Evolutionary conservation across 257 asterid species (phyloP).

Genomic region (Nicotiana sylvestris): DNA sequence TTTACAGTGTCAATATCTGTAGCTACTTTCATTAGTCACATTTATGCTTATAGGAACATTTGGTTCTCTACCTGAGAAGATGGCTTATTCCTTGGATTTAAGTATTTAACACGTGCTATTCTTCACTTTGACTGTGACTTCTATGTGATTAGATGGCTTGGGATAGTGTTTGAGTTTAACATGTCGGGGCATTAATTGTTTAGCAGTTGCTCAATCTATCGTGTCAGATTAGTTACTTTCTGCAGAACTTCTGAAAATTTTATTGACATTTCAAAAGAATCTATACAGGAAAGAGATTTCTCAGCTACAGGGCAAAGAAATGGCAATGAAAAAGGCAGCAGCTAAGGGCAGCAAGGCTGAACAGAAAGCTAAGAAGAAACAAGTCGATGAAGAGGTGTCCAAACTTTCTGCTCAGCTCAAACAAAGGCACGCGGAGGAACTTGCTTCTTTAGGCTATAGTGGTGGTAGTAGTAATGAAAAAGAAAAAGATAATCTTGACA

Average conservation of each 20-base stretch:
- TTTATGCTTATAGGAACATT: too few species aligned
- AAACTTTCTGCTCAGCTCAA: conserved; percentile 59
- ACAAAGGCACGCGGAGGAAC: conserved; percentile 67
- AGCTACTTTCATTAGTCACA: too few species aligned
- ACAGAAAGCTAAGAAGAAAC: conserved; percentile 95
- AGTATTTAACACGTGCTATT: too few species aligned
- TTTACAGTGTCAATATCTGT: too few species aligned
- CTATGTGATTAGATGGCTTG: background rate
- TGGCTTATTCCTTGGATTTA: too few species aligned
- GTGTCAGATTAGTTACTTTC: background rate
- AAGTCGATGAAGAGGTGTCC: conserved; percentile 86
- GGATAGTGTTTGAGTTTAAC: too few species aligned
- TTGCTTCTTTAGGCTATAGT: conserved; percentile 67
- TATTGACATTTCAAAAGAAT: background rate
- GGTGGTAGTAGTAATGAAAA: conserved; percentile 32
- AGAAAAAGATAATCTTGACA: conserved; percentile 58
- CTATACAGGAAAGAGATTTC: conserved; percentile 73
- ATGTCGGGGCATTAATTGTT: background rate
- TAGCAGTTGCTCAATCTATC: background rate
- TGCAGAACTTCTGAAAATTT: background rate
- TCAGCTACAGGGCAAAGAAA: conserved; percentile 79
- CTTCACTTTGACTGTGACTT: too few species aligned
- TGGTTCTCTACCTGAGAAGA: too few species aligned
- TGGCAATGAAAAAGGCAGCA: conserved; percentile 74
- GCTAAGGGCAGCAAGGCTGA: conserved; percentile 98